phyloP scores from a whole-genome alignment of 2,329 filamentous ascomycete genomes.

The Leptodontidium sp. region DNA sequence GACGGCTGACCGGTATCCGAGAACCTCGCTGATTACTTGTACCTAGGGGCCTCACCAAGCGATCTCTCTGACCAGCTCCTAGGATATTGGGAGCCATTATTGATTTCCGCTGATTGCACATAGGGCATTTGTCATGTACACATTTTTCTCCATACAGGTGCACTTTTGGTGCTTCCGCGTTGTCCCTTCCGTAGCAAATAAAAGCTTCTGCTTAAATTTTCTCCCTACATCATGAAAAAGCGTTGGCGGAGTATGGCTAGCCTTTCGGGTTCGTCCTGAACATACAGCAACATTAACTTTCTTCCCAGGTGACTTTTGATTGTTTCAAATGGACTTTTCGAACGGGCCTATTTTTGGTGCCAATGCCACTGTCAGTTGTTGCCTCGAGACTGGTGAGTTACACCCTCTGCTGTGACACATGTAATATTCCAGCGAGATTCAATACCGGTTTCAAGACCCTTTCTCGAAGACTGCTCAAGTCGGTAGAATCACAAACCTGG shows the following conservation, averaged over 20 bases:
- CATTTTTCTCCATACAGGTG: conserved; percentile 9
- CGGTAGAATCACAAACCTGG: no score
- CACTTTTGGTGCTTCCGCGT: conserved; percentile 9
- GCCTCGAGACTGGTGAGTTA: no score
- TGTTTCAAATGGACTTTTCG: no score
- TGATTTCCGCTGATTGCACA: conserved; percentile 41
- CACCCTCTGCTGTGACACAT: no score
- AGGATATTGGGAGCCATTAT: conserved; percentile 27
- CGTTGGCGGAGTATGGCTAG: background rate
- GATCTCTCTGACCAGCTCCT: conserved; percentile 19
- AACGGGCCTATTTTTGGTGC: no score
- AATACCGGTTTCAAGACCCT: no score
- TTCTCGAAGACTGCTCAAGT: no score
- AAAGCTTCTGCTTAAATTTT: background rate
- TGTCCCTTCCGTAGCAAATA: conserved; percentile 19
- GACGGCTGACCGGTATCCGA: conserved; percentile 25
- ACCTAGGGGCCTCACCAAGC: conserved; percentile 37
- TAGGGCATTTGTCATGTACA: conserved; percentile 30
- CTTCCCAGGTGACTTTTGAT: no score
- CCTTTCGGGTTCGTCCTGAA: background rate
- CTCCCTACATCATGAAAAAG: background rate
- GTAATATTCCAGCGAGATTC: no score
- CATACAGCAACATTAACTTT: background rate
- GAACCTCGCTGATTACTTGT: conserved; percentile 44
- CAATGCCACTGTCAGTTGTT: no score